These are phyloP conservation scores for Domatiomyces catenatus DNA, from an alignment of 2,329 filamentous ascomycete genomes.

Conservation along the genomic window DNA sequence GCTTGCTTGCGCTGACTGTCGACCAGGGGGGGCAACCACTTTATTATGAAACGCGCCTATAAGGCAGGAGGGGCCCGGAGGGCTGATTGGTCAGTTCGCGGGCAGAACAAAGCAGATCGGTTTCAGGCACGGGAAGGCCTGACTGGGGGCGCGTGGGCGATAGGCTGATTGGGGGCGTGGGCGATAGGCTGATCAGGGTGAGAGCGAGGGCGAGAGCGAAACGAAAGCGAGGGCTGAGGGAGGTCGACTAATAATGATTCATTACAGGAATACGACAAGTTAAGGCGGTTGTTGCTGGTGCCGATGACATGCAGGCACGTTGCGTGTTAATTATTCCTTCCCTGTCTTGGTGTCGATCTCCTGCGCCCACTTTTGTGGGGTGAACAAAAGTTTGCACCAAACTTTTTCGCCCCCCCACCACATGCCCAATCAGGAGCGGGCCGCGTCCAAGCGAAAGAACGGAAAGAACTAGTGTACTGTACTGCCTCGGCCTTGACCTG, in stretches of 20 bases:
- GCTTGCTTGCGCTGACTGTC: neutral
- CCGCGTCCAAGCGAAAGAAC: neutral
- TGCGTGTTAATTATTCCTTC: no score
- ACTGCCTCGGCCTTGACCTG: neutral
- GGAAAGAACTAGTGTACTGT: neutral
- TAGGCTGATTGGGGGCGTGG: neutral
- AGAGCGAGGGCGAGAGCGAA: no score
- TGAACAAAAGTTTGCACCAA: neutral
- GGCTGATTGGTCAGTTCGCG: neutral
- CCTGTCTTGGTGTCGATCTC: neutral
- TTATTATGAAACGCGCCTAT: neutral
- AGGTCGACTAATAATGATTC: no score
- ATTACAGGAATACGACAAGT: no score
- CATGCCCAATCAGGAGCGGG: neutral
- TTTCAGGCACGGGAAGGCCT: neutral
- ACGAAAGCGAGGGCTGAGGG: no score
- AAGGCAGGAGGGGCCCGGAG: neutral
- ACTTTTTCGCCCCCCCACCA: neutral
- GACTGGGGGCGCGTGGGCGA: neutral
- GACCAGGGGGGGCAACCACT: neutral
- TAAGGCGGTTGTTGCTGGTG: no score
- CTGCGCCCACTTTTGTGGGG: neutral
- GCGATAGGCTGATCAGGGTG: neutral
- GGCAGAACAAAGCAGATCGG: neutral
- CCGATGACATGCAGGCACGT: no score